phyloP scores from a whole-genome alignment of 805 yeast species.

The Wickerhamomyces queroliae region DNA sequence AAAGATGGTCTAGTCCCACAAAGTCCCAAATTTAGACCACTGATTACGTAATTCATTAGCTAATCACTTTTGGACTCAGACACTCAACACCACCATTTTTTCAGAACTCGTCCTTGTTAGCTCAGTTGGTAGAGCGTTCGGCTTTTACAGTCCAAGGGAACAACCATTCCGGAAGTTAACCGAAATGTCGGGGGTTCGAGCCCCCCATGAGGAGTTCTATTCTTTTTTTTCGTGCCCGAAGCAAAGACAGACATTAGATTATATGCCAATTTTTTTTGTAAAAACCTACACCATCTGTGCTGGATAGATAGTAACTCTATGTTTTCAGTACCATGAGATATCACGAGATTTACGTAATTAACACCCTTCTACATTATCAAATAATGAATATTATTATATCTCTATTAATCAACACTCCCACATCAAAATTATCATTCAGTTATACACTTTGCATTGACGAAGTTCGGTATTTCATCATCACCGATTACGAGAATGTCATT shows the following conservation, averaged over 20 bases:
- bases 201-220: slow-evolving; percentile 13
- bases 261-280: background rate
- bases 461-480: slow-evolving; percentile 2
- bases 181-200: slow-evolving; percentile 15
- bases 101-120: slow-evolving; percentile 13
- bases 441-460: background rate
- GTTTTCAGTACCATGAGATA: background rate
- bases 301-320: background rate
- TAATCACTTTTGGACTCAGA: background rate
- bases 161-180: slow-evolving; percentile 7
- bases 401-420: background rate
- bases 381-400: background rate
- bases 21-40: too few relatives aligned
- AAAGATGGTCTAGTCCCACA: too few relatives aligned
- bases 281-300: too few relatives aligned
- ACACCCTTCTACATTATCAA: background rate
- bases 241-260: background rate
- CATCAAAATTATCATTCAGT: too few relatives aligned
- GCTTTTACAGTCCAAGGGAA: slow-evolving; percentile 10
- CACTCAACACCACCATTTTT: background rate
- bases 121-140: slow-evolving; percentile 11
- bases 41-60: background rate
- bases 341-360: too few relatives aligned
- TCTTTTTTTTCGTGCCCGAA: slow-evolving; percentile 1
- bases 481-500: slow-evolving; percentile 21